Percentiles rank a stretch among this genome's conserved stretches.
Conservation (phyloP, 768 basidiomycete genomes). For the Leccinum subtestaceum region DNA sequence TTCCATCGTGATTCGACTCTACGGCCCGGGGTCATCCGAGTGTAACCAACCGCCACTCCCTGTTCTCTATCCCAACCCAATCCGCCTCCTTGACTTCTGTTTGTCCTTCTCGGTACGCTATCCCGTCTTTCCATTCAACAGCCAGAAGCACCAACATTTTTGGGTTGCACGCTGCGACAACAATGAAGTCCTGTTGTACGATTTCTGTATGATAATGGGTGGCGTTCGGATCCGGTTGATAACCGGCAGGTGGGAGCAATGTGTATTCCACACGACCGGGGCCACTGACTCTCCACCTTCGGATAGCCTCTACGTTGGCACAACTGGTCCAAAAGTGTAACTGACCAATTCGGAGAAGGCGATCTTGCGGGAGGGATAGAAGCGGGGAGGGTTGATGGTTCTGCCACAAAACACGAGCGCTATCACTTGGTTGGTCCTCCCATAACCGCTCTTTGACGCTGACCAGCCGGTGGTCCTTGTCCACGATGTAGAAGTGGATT, state of each 20-base stretch:
- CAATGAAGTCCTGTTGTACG: conserved; percentile 13
- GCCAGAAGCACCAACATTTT: conserved; percentile 7
- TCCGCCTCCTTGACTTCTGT: background rate
- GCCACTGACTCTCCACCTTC: background rate
- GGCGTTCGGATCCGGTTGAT: background rate
- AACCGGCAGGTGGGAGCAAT: background rate
- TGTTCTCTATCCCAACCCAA: conserved; percentile 10
- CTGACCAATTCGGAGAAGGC: background rate
- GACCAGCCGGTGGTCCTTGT: background rate
- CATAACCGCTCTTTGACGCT: background rate
- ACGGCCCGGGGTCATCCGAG: background rate
- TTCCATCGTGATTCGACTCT: background rate
- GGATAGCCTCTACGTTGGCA: conserved; percentile 1
- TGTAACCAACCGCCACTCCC: conserved; percentile 8
- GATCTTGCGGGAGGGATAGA: background rate
- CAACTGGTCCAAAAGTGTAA: conserved; percentile 16
- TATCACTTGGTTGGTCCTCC: background rate
- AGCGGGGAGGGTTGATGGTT: background rate
- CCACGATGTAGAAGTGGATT: conserved; percentile 8
- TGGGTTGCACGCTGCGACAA: conserved; percentile 3
- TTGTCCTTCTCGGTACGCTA: conserved; percentile 15
- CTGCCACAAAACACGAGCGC: background rate
- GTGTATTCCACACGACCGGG: background rate
- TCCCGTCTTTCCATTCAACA: conserved; percentile 13
- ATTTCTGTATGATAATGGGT: conserved; percentile 2